Percentiles rank a stretch among this genome's conserved stretches.
Conservation (phyloP, 169 alveolate genomes). For the Eimeria falciformis region DNA sequence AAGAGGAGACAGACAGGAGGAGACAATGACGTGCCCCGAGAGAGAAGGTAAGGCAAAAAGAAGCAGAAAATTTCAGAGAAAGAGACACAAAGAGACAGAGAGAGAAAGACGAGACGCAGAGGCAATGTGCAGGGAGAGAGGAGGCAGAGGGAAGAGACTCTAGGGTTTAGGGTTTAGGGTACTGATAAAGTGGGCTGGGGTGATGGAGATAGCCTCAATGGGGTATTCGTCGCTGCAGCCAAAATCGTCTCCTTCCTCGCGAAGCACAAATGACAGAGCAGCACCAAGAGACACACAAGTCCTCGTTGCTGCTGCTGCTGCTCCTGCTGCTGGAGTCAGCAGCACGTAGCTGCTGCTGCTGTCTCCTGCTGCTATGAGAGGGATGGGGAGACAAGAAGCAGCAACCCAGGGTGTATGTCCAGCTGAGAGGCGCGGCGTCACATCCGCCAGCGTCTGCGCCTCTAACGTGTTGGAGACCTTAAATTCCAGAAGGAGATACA, state of each 20-base stretch:
- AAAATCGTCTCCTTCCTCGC: conserved; percentile 78
- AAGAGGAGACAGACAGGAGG: not conserved
- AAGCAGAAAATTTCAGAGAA: too few relatives aligned
- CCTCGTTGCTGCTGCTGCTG: not conserved
- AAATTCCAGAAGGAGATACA: conserved; percentile 78
- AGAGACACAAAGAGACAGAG: too few relatives aligned
- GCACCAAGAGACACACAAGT: conserved; percentile 21
- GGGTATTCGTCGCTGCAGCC: conserved; percentile 78
- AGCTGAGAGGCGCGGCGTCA: conserved; percentile 2
- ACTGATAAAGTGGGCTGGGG: conserved; percentile 25
- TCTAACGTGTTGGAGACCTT: conserved; percentile 79
- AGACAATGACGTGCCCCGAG: too few relatives aligned
- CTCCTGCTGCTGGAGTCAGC: conserved; percentile 42
- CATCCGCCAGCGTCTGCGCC: conserved; percentile 68
- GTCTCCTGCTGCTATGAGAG: not conserved
- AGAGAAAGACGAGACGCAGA: not conserved
- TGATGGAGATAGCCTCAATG: conserved; percentile 65
- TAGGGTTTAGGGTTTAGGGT: not conserved
- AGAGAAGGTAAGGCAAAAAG: too few relatives aligned
- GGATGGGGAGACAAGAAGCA: not conserved
- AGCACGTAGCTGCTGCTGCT: conserved; percentile 41
- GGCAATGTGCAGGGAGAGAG: not conserved
- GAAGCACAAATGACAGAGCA: not conserved
- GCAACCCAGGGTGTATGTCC: not conserved
- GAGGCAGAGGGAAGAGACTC: not conserved